Conservation (phyloP, 2,329 filamentous ascomycete species). For the Epichloe hybrida region DNA sequence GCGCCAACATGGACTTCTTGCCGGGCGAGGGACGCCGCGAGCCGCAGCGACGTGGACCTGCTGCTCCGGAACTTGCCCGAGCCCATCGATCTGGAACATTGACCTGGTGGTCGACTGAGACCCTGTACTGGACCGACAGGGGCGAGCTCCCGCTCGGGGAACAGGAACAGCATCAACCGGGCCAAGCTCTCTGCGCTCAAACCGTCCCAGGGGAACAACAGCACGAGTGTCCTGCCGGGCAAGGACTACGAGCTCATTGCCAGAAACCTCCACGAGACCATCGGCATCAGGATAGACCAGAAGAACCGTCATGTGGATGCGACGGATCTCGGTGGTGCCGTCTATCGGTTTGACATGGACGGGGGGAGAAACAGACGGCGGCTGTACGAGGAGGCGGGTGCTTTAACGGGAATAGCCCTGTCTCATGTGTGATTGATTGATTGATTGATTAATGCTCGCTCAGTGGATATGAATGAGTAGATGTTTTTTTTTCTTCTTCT, state of each 20-base stretch:
- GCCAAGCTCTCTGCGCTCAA: slow-evolving; percentile 6
- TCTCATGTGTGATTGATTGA: background rate
- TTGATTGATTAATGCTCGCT: background rate
- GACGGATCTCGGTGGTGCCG: slow-evolving; percentile 25
- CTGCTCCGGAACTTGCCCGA: slow-evolving; percentile 35
- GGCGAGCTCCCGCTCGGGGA: slow-evolving; percentile 38
- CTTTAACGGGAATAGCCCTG: background rate
- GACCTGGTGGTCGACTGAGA: slow-evolving; percentile 26
- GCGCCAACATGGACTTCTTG: slow-evolving; percentile 26
- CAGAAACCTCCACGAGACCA: slow-evolving; percentile 30
- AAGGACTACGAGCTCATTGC: slow-evolving; percentile 16
- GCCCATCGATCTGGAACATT: slow-evolving; percentile 39
- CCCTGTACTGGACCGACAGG: slow-evolving; percentile 47
- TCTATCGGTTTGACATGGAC: slow-evolving; percentile 23
- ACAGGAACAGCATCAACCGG: slow-evolving; percentile 38
- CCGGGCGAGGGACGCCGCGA: slow-evolving; percentile 19
- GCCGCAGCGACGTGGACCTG: slow-evolving; percentile 27
- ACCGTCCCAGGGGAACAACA: background rate
- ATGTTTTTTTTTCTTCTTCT: no score
- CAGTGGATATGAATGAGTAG: no score
- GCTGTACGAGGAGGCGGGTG: background rate
- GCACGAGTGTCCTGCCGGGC: slow-evolving; percentile 3
- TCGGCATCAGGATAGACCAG: slow-evolving; percentile 28
- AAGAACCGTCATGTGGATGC: slow-evolving; percentile 22
- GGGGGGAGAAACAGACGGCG: slow-evolving; percentile 13